phyloP scores from a whole-genome alignment of 495 filamentous ascomycete species.

The Trichoderma reesei region DNA sequence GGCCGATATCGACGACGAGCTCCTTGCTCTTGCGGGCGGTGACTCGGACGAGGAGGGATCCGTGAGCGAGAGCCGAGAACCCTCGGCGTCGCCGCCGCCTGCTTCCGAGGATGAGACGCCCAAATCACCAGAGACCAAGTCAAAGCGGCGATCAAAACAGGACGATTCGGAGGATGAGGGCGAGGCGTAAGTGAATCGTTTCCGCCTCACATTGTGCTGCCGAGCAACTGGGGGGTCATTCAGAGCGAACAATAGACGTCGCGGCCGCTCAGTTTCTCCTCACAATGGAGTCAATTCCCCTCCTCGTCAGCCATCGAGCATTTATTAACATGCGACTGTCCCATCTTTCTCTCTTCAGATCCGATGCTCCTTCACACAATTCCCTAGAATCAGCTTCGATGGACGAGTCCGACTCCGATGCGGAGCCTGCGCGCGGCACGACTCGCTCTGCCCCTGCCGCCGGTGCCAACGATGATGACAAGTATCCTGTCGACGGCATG shows the following conservation, averaged over 20 bases:
- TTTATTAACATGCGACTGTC: not conserved
- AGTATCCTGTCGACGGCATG: conserved; percentile 82
- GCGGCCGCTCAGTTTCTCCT: not conserved
- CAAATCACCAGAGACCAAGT: conserved; percentile 41
- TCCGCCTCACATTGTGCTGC: conserved; percentile 12
- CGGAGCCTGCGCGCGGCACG: conserved; percentile 39
- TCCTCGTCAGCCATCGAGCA: not conserved
- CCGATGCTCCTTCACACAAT: conserved; percentile 45
- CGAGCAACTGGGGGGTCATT: not conserved
- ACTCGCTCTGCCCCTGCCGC: conserved; percentile 45
- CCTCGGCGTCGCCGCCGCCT: conserved; percentile 23
- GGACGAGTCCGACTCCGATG: conserved; percentile 79
- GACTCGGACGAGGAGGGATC: conserved; percentile 43
- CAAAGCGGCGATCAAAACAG: conserved; percentile 34
- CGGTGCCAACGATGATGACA: conserved; percentile 49
- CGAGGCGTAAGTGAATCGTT: conserved; percentile 60
- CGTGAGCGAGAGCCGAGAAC: conserved; percentile 27
- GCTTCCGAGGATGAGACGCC: conserved; percentile 26
- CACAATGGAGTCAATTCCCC: not conserved
- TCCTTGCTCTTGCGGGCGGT: conserved; percentile 75
- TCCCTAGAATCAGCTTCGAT: conserved; percentile 79
- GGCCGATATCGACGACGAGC: conserved; percentile 77
- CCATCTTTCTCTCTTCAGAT: not conserved
- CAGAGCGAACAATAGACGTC: not conserved
- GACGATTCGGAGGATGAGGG: conserved; percentile 69